Percentiles rank a stretch among this genome's conserved stretches.
phyloP scores from a whole-genome alignment of 2,329 filamentous ascomycete genomes.

The Dryadomyces quercus-mongolicae region DNA sequence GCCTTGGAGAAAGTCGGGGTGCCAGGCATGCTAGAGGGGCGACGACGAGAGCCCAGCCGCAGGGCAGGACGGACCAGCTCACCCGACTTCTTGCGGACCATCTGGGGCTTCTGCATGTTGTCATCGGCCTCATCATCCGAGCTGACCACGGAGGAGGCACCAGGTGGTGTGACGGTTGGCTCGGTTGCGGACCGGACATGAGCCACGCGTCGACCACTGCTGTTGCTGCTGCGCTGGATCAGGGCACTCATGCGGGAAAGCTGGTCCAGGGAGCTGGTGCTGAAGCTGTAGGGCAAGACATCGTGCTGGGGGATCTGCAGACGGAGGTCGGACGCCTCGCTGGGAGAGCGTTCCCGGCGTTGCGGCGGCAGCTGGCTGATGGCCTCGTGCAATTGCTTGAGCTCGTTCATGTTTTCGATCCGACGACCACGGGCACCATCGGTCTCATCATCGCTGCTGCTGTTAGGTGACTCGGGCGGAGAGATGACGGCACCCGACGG shows the following conservation, averaged over 20 bases:
- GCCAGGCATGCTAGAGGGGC: conserved; percentile 93
- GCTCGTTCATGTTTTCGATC: conserved; percentile 43
- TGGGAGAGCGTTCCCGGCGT: conserved; percentile 46
- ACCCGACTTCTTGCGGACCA: conserved; percentile 96
- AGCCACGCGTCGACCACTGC: conserved; percentile 29
- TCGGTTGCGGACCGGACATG: conserved; percentile 47
- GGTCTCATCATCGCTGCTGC: conserved; percentile 66
- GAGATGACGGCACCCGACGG: conserved; percentile 79
- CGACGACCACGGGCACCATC: conserved; percentile 26
- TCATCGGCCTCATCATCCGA: conserved; percentile 55
- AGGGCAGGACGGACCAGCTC: conserved; percentile 90
- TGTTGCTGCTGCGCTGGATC: conserved; percentile 35
- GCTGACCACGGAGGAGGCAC: conserved; percentile 34
- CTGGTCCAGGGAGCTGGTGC: conserved; percentile 31
- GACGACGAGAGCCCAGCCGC: conserved; percentile 62
- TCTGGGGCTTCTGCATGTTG: conserved; percentile 70
- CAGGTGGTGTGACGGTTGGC: conserved; percentile 33
- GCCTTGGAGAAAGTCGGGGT: conserved; percentile 93
- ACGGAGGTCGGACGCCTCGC: conserved; percentile 21
- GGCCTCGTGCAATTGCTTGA: conserved; percentile 67
- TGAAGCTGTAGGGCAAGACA: conserved; percentile 32
- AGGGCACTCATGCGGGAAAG: conserved; percentile 19
- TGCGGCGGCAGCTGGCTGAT: conserved; percentile 68
- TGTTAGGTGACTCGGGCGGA: conserved; percentile 72
- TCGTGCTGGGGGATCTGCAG: conserved; percentile 24